Percentiles rank a stretch among this genome's conserved stretches.
Evolutionary conservation across 306 rosid genomes (phyloP).

Genomic region (Acacia acuminata): DNA sequence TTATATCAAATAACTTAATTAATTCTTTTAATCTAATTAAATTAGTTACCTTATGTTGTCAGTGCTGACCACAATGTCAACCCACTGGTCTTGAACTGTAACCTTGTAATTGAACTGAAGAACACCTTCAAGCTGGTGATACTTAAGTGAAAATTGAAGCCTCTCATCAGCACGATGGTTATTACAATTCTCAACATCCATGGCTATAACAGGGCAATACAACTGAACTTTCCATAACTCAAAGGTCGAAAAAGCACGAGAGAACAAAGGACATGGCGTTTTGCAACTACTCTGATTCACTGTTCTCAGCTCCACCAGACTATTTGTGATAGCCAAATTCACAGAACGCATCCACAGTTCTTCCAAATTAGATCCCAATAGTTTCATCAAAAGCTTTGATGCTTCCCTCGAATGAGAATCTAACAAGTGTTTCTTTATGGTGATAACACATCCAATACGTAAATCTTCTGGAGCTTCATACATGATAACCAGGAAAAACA

Average conservation of each 20-base stretch:
- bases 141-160: constrained; percentile 71
- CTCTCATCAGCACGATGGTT: constrained; percentile 63
- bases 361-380: constrained; percentile 78
- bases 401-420: constrained; percentile 50
- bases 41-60: constrained; percentile 81
- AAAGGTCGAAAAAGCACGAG: constrained; percentile 60
- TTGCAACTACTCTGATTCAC: constrained; percentile 29
- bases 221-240: constrained; percentile 89
- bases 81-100: constrained; percentile 59
- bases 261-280: constrained; percentile 76
- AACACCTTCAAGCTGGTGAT: constrained; percentile 90
- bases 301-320: constrained; percentile 68
- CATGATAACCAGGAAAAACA: constrained; percentile 71
- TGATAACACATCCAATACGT: constrained; percentile 54
- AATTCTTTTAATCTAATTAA: too few species aligned
- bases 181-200: constrained; percentile 59
- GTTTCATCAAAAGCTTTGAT: constrained; percentile 63
- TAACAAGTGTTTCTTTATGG: constrained; percentile 47
- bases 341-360: constrained; percentile 93
- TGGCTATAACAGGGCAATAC: constrained; percentile 81
- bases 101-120: constrained; percentile 79
- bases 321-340: constrained; percentile 84
- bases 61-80: constrained; percentile 61
- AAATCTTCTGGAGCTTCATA: constrained; percentile 78
- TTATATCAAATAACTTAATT: too few species aligned